Evolutionary conservation across 1,284 basidiomycete species (phyloP), one percentile per base, ranked within the genome.

Genomic region (Cryptococcus wingfieldii): DNA sequence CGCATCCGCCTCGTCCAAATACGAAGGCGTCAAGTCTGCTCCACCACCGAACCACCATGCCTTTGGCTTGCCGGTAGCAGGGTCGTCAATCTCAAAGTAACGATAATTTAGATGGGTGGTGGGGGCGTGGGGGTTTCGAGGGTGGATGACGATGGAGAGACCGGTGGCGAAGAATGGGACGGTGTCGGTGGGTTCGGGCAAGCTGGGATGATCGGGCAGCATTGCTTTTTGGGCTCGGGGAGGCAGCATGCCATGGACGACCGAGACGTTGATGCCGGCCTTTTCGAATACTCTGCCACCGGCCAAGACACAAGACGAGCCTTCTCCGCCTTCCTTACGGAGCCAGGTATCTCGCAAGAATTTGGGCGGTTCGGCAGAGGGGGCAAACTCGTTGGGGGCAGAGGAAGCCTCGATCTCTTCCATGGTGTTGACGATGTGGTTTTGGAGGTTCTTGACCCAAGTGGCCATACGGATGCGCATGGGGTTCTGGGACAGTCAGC

Each of bases 41-140:
- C 95, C 95, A 38, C 95, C 95, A 45, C 95, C 95, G 69, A 98
- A 98, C 96, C 96, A 99, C 93, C 94, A 98, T 9, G 92, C 88
- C 39, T 92, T 76, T 25, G 63, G 64, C 49, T 67, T 48, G 9
- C 59, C 58, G n/a, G 62, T 79, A 72, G 51, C 77, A 39, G 79
- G 79, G 62, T 88, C 83, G 14, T 84, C 85, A 63, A 92, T 83
- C 78, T 98, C 96, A 75, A 99, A 98, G 79, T 98, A 98, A 53
- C 96, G 88, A 71, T 95, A 98, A 78, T 99, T 99, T 63, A 90
- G 86, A 77, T 99, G 95, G 7, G 90, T 86, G n/a, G 93, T 96
- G 1, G 90, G 90, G 14, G 87, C 85, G 66, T 89, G 84, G 0
- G 96, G 96, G 78, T 94, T 96, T 59, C 85, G 83, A 0, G 95